Conservation (phyloP, 2,329 filamentous ascomycete genomes). For the Aspergillus intermedius region DNA sequence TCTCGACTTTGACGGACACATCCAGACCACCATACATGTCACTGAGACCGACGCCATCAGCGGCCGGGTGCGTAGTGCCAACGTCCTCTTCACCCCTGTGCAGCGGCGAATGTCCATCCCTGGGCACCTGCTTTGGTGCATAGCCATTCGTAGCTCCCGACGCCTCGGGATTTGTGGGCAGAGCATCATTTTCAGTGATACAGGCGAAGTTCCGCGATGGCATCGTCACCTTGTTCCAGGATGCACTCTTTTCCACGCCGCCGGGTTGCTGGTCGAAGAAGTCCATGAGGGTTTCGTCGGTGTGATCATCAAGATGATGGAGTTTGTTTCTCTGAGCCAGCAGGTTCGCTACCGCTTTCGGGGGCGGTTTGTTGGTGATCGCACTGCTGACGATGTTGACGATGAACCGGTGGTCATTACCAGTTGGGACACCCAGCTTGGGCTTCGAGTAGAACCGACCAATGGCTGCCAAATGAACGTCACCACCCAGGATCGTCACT, state of each 20-base stretch:
- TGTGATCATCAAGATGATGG: slow-evolving; percentile 56
- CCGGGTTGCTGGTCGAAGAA: slow-evolving; percentile 58
- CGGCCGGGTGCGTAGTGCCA: slow-evolving; percentile 71
- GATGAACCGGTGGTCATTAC: slow-evolving; percentile 58
- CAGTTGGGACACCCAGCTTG: slow-evolving; percentile 49
- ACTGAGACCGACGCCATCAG: slow-evolving; percentile 41
- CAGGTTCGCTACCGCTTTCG: slow-evolving; percentile 58
- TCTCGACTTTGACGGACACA: slow-evolving; percentile 42
- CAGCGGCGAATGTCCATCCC: slow-evolving; percentile 64
- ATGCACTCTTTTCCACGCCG: slow-evolving; percentile 55
- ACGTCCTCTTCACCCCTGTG: slow-evolving; percentile 70
- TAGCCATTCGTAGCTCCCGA: slow-evolving; percentile 14
- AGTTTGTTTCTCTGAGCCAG: slow-evolving; percentile 59
- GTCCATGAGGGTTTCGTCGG: slow-evolving; percentile 58
- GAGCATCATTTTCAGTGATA: slow-evolving; percentile 47
- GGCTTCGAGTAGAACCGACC: slow-evolving; percentile 61
- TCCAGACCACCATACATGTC: slow-evolving; percentile 39
- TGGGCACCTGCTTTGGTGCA: slow-evolving; percentile 31
- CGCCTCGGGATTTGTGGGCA: slow-evolving; percentile 17
- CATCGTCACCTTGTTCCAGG: slow-evolving; percentile 80
- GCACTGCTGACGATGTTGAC: slow-evolving; percentile 58
- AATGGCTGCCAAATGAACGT: slow-evolving; percentile 58
- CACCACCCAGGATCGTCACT: slow-evolving; percentile 57
- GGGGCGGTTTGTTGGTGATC: slow-evolving; percentile 63
- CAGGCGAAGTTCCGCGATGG: slow-evolving; percentile 60